Base-by-base conservation (phyloP, 768 basidiomycete genomes). In the Tricholoma sp. region DNA sequence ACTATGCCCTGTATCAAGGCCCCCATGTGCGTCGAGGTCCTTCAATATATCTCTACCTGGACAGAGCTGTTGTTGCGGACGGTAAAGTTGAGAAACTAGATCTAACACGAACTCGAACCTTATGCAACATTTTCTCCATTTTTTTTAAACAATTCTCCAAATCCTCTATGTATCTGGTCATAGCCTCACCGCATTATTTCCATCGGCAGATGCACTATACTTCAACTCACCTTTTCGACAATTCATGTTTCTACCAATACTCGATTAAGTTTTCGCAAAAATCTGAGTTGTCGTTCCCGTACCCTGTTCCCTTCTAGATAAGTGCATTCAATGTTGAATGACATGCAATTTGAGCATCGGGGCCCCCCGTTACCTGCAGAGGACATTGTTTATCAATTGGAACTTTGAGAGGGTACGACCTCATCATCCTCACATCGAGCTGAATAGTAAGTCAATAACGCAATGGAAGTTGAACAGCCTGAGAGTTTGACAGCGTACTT, bases 221-320 rank as follows among this genome's bases (percentile, higher is more conserved):
- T 18, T 35, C 31, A 19, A 69, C 74, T 59, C 59, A 84, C 81
- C 82, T 80, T 71, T 83, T 83, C 4, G 82, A 79, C 41, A 83
- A 84, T 1, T 84, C 85, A 18, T 84, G 81, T 71, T 78, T 79
- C 77, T 79, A 59, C 9, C 21, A 57, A 29, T 24, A 8, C 9
- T 18, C 50, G n/a, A 35, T 19, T 27, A 2, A 46, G 39, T 35
- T 56, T 8, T 11, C 21, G 7, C 41, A 60, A 16, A 37, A 14
- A 37, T 37, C 14, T 37, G 39, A 50, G 41, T 43, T 1, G 9
- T 51, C 12, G 6, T 12, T 29, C 18, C 64, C 78, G 46, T 58
- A 85, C 85, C 79, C 85, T 86, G 21, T 84, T 84, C 1, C 82
- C 79, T 66, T 86, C 83, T 51, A 85, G 71, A 68, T 90, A 88